Evolutionary conservation across 441 rosid species (phyloP).

Genomic region (Croton laevigatus): DNA sequence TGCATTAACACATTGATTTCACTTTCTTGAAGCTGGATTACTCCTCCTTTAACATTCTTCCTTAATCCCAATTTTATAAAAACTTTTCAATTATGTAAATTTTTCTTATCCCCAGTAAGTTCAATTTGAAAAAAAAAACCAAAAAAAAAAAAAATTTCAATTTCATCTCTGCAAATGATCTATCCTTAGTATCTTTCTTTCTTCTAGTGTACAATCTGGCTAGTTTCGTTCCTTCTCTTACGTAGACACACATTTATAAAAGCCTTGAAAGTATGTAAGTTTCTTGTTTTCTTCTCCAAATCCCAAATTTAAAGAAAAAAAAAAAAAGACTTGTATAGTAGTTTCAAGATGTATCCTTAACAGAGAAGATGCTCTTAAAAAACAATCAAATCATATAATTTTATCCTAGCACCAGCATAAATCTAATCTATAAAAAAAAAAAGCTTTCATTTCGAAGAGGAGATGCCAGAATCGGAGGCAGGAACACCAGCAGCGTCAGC

Average conservation of each 20-base stretch:
- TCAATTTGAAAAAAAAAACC: not conserved
- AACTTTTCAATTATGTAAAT: constrained; percentile 45
- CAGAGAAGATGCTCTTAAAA: constrained; percentile 36
- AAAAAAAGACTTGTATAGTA: not conserved
- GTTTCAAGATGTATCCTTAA: constrained; percentile 7
- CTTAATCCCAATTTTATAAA: constrained; percentile 36
- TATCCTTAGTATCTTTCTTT: not conserved
- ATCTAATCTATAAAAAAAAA: not conserved
- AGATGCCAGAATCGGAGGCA: constrained; percentile 46
- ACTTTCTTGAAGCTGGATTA: constrained; percentile 31
- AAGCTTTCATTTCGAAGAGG: too few species aligned
- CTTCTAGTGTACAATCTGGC: constrained; percentile 32
- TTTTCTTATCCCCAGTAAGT: not conserved
- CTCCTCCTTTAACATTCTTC: constrained; percentile 17
- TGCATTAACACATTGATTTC: not conserved
- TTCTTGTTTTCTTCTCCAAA: not conserved
- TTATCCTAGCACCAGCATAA: too few species aligned
- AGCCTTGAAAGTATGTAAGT: constrained; percentile 48
- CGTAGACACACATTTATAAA: constrained; percentile 49
- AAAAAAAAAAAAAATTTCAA: not conserved
- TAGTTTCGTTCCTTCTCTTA: constrained; percentile 26
- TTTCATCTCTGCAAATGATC: not conserved
- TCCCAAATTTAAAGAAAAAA: constrained; percentile 12
- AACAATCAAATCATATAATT: constrained; percentile 35
- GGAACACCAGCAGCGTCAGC: constrained; percentile 58